These are phyloP conservation scores for Cantharellus anzutake DNA, from an alignment of 768 basidiomycete genomes.

Conservation along the genomic window DNA sequence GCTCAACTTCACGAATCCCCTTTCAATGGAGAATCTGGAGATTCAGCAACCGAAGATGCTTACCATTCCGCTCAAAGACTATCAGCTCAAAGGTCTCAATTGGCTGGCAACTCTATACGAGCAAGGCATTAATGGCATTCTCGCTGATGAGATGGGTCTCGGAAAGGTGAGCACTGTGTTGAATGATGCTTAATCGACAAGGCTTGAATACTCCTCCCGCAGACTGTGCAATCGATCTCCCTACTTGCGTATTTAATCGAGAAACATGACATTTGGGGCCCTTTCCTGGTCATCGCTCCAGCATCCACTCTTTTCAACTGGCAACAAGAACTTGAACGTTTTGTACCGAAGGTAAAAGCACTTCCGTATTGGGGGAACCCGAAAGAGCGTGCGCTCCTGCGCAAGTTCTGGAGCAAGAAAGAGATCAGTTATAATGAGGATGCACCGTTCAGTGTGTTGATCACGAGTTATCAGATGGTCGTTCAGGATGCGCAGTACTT, in stretches of 20 bases:
- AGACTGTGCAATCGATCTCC: slow-evolving; percentile 96
- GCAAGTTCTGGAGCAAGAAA: slow-evolving; percentile 98
- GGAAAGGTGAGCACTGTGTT: slow-evolving; percentile 38
- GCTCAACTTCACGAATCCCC: slow-evolving; percentile 98
- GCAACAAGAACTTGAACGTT: slow-evolving; percentile 95
- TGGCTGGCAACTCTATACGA: slow-evolving; percentile 97
- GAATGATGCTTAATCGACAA: background rate
- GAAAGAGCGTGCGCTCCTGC: slow-evolving; percentile 82
- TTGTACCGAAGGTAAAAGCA: slow-evolving; percentile 84
- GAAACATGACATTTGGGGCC: slow-evolving; percentile 96
- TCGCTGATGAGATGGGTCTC: slow-evolving; percentile 97
- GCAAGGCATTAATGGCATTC: slow-evolving; percentile 97
- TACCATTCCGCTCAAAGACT: slow-evolving; percentile 93
- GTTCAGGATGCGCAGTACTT: slow-evolving; percentile 97
- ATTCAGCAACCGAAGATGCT: slow-evolving; percentile 90
- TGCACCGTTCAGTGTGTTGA: slow-evolving; percentile 89
- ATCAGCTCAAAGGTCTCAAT: slow-evolving; percentile 92
- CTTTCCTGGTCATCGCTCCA: slow-evolving; percentile 94
- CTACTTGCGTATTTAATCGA: slow-evolving; percentile 90
- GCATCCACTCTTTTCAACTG: slow-evolving; percentile 96
- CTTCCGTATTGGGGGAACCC: slow-evolving; percentile 97
- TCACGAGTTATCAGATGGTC: slow-evolving; percentile 93
- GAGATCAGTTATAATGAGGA: slow-evolving; percentile 89
- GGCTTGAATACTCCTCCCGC: slow-evolving; percentile 3
- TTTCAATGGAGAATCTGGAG: slow-evolving; percentile 66